A percentile compares a stretch with the other conserved stretches of the same genome.
Evolutionary conservation across 1,284 basidiomycete genomes (phyloP).

Genomic region (Ustilago trichophora): DNA sequence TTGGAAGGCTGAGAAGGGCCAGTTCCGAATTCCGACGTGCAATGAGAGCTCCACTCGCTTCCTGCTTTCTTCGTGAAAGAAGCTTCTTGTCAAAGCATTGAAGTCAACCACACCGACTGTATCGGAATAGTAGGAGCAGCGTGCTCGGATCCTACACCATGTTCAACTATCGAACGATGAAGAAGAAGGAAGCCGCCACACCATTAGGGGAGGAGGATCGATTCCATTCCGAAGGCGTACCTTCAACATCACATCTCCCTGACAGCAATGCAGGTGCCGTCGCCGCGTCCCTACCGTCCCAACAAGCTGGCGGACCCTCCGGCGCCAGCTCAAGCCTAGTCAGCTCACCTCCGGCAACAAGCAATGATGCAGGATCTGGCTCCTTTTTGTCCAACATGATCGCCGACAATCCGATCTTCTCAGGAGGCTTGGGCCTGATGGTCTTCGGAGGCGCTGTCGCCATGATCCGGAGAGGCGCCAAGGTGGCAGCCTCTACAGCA

Average conservation of each 20-base stretch:
- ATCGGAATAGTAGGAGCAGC: no score
- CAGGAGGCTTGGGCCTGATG: constrained; percentile 64
- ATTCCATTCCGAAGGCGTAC: not conserved
- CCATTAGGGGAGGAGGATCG: constrained; percentile 4
- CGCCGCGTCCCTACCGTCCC: not conserved
- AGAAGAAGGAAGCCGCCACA: constrained; percentile 16
- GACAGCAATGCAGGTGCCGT: not conserved
- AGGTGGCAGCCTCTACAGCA: constrained; percentile 77
- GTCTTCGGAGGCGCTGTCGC: constrained; percentile 61
- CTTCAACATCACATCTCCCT: not conserved
- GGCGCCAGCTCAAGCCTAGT: not conserved
- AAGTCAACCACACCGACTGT: no score
- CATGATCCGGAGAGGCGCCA: constrained; percentile 69
- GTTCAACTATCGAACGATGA: constrained; percentile 31
- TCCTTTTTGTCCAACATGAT: constrained; percentile 39
- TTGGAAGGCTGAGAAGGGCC: no score
- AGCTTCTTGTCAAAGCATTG: no score
- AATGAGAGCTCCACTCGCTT: no score
- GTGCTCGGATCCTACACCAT: constrained; percentile 5
- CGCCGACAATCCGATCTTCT: constrained; percentile 61
- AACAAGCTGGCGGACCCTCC: not conserved
- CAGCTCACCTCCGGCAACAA: not conserved
- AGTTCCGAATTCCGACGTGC: not conserved
- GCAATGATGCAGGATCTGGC: not conserved
- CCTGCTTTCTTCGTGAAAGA: no score